Base-by-base conservation (phyloP, 441 rosid species). In the Codiaeum variegatum region DNA sequence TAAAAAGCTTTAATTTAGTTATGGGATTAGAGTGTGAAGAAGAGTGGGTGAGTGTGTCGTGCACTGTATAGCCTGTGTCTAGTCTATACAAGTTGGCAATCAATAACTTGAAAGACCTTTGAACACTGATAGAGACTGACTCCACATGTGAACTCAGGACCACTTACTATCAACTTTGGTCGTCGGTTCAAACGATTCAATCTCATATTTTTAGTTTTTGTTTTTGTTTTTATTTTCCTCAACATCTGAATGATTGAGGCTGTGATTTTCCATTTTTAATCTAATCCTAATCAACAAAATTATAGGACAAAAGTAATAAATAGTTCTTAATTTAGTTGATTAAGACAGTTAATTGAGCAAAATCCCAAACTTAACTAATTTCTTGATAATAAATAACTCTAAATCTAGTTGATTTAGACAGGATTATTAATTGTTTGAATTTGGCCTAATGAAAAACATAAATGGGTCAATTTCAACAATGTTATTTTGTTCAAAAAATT, bases 91-190 rank as follows among this genome's bases (percentile, higher is more conserved):
- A 29, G 44, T 44, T 29, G 58, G 56, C 55, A 38, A 65, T 60
- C 74, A 31, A 24, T 70, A 58, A 3, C 65, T 70, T 10, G 10
- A 28, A 38, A 47, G 59, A 47, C 31, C 38, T 61, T 19, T 71
- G 15, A 71, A 32, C 44, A 13, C 42, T 47, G 74, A 47, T 60
- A 61, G 29, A 2, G 66, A 71, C 67, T 56, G 54, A 38, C 64
- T 40, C 9, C 2, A 24, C 63, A 70, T 59, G 64, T 46, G 38
- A 24, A 40, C 60, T 44, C 31, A 59, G 66, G 74, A 61, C 74
- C 74, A 71, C 58, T 28, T 10, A 6, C 32, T 1, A 59, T 60
- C 67, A 47, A 61, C 61, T 31, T 31, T 59, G 32, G 54, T 58
- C 60, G 66, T 32, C 47, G 29, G 31, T 58, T 70, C 21, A 68